These are phyloP conservation scores for Fraxinus xanthoxyloides DNA, from an alignment of 305 asterid species.

Conservation along the genomic window DNA sequence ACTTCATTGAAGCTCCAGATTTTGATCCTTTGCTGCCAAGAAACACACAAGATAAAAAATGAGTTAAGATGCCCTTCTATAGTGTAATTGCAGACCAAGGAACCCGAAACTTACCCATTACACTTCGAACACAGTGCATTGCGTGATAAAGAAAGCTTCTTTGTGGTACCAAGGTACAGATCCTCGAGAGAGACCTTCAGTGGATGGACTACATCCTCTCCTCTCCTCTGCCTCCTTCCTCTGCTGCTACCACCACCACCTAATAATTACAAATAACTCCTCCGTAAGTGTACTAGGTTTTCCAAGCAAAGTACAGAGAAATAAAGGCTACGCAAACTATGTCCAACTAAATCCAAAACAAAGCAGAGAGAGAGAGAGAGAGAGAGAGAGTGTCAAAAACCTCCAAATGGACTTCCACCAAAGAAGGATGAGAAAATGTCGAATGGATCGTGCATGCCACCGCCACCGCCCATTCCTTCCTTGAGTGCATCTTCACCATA, in stretches of 20 bases:
- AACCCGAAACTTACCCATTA: background rate
- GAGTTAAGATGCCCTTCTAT: background rate
- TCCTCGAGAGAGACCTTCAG: background rate
- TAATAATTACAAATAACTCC: background rate
- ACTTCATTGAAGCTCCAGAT: constrained; percentile 49
- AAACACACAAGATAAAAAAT: no score
- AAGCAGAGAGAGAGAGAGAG: background rate
- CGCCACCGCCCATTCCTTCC: constrained; percentile 82
- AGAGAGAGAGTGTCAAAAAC: constrained; percentile 13
- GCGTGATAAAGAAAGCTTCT: background rate
- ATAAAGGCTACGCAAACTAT: background rate
- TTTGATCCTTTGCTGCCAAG: constrained; percentile 52
- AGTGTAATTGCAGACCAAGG: background rate
- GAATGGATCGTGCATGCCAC: constrained; percentile 63
- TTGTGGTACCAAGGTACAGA: background rate
- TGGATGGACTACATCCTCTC: background rate
- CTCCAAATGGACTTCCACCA: constrained; percentile 57
- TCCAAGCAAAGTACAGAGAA: background rate
- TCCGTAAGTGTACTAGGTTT: background rate
- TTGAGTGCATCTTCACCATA: constrained; percentile 95
- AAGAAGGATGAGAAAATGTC: constrained; percentile 66
- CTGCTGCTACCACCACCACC: background rate
- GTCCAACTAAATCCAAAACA: background rate
- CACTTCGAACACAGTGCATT: background rate
- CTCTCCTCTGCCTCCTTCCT: background rate